These are phyloP conservation scores for Lepidium didymum DNA, from an alignment of 345 rosid genomes.

Conservation along the genomic window DNA sequence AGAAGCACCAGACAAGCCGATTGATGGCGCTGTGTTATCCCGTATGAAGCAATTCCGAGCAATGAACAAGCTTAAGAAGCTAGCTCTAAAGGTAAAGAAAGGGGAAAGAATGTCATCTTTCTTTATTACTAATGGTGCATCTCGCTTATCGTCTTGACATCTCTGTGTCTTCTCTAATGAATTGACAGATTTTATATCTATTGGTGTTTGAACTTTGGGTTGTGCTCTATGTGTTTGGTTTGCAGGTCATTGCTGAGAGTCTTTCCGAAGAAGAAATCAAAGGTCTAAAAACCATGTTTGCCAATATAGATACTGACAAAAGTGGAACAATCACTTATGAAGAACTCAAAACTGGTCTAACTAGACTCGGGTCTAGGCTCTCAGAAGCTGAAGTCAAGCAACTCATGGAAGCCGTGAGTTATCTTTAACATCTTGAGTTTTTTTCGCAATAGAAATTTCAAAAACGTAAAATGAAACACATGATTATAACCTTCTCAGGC, in stretches of 20 bases:
- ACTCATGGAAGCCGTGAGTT: constrained; percentile 89
- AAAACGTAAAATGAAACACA: background rate
- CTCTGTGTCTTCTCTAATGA: background rate
- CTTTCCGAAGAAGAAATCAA: constrained; percentile 76
- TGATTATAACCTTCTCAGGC: constrained; percentile 33
- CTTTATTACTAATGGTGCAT: background rate
- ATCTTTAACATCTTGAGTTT: background rate
- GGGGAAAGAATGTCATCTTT: background rate
- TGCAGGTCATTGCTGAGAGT: constrained; percentile 76
- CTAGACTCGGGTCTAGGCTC: constrained; percentile 68
- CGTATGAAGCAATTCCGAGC: constrained; percentile 98
- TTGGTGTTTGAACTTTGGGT: background rate
- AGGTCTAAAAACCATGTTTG: constrained; percentile 77
- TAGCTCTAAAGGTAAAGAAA: constrained; percentile 69
- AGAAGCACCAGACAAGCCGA: constrained; percentile 84
- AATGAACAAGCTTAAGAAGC: constrained; percentile 88
- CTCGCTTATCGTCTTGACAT: background rate
- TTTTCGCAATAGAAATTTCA: background rate
- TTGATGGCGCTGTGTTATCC: constrained; percentile 78
- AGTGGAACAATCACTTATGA: constrained; percentile 89
- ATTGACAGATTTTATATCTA: background rate
- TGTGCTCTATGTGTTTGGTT: background rate
- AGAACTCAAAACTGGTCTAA: constrained; percentile 69
- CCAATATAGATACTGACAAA: constrained; percentile 77
- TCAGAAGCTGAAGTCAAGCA: constrained; percentile 79